phyloP scores from a whole-genome alignment of 2,329 filamentous ascomycete species.

The Aspergillus ochraceus region DNA sequence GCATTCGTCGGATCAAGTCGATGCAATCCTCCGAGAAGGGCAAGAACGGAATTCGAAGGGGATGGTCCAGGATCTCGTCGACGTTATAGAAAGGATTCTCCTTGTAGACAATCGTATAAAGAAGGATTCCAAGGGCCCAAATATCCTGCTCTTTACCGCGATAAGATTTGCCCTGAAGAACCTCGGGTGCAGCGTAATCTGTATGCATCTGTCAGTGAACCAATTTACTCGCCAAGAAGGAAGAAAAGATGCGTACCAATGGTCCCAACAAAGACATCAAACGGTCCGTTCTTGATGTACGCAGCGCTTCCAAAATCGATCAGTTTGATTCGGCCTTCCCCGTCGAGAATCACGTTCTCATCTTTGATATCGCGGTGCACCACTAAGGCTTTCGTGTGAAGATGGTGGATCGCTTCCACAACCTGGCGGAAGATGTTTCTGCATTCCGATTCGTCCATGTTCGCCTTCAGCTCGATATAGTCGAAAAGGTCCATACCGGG shows the following conservation, averaged over 20 bases:
- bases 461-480: constrained; percentile 93
- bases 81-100: constrained; percentile 99
- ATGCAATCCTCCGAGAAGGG: constrained; percentile 78
- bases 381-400: constrained; percentile 86
- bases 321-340: constrained; percentile 91
- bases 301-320: constrained; percentile 98
- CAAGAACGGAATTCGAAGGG: constrained; percentile 77
- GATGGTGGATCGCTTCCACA: constrained; percentile 81
- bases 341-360: constrained; percentile 94
- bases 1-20: constrained; percentile 85
- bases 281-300: constrained; percentile 97
- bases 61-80: constrained; percentile 98
- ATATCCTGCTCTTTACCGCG: constrained; percentile 96
- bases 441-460: constrained; percentile 94
- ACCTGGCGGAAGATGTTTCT: constrained; percentile 95
- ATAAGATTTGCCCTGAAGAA: constrained; percentile 88
- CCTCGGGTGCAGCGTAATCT: constrained; percentile 99
- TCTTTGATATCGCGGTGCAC: constrained; percentile 99
- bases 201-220: not conserved
- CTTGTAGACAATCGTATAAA: constrained; percentile 99
- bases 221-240: not conserved
- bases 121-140: constrained; percentile 92
- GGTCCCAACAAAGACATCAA: constrained; percentile 98
- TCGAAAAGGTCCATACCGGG: constrained; percentile 99
- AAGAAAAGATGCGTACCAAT: constrained; percentile 67